These are phyloP conservation scores for Balamuthia mandrillaris DNA, from an alignment of 208 protist species.

Conservation along the genomic window DNA sequence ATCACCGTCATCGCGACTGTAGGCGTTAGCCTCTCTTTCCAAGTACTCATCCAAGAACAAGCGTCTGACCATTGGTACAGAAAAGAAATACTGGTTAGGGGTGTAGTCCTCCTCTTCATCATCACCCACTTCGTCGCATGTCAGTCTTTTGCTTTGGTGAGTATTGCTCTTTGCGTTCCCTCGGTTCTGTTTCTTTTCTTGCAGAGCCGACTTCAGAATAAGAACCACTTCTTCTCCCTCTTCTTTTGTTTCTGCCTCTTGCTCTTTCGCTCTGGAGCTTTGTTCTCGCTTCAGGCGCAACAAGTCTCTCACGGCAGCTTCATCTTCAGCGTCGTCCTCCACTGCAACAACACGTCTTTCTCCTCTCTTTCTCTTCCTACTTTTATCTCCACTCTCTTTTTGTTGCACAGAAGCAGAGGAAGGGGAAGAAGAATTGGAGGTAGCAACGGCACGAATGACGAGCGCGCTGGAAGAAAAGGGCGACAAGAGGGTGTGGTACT, in stretches of 20 bases:
- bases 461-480: background rate
- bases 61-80: too few species aligned
- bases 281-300: background rate
- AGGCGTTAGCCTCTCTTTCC: too few species aligned
- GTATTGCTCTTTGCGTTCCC: too few species aligned
- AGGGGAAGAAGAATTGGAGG: background rate
- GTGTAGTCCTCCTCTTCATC: too few species aligned
- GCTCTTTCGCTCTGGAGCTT: background rate
- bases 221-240: background rate
- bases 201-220: too few species aligned
- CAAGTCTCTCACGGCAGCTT: background rate
- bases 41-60: too few species aligned
- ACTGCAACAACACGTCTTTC: background rate
- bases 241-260: background rate
- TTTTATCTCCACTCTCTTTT: background rate
- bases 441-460: background rate
- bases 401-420: background rate
- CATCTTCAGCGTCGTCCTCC: background rate
- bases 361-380: background rate
- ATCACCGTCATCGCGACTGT: too few species aligned
- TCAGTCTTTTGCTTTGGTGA: too few species aligned
- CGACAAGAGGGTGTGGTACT: background rate
- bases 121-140: too few species aligned
- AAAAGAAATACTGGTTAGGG: too few species aligned
- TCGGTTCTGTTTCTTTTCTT: too few species aligned